Evolutionary conservation across 345 rosid species (phyloP), one percentile per base, ranked within the genome.

Genomic region (Punica granatum): DNA sequence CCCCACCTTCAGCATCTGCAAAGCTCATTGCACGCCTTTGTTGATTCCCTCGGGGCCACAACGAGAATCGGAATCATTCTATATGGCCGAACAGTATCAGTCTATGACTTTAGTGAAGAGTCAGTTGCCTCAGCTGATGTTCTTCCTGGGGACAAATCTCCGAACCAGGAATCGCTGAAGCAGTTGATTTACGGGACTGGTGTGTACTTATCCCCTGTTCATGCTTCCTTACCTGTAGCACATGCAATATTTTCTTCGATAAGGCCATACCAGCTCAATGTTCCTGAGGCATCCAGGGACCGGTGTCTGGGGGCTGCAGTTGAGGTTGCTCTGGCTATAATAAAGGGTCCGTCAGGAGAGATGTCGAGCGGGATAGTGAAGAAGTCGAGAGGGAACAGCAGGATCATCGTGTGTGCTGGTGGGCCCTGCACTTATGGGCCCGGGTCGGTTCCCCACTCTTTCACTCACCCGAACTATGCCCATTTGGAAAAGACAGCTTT

Each of bases 341-440:
- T 95, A 78, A 96, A 80, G 77, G 99, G 98, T 16, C 97, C 94
- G 70, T 86, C 99, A 3, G 94, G 88, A 33, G 98, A 95, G 74
- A 81, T 90, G 83, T 90, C 97, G 63, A 79, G 85, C 61, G 96
- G 96, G 70, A 79, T 90, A 23, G 82, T 94, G 74, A 91, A 91
- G 81, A 90, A 91, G 85, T 77, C 90, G 26, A 92, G 98, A 72
- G 97, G 92, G 69, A 90, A 79, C 72, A 87, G 93, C 81, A 85
- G 97, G 79, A 80, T 95, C 65, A 85, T 95, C 43, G 88, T 90
- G 42, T 95, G 99, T 48, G 89, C 94, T 67, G 98, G 99, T 71
- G 99, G 99, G 54, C 99, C 99, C 1, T 81, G 81, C 75, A 90
- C 98, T 44, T 86, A 78, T 70, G 99, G 99, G 77, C 97, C 96